phyloP scores from a whole-genome alignment of 2,329 filamentous ascomycete genomes.

The Gnomoniopsis smithogilvyi region DNA sequence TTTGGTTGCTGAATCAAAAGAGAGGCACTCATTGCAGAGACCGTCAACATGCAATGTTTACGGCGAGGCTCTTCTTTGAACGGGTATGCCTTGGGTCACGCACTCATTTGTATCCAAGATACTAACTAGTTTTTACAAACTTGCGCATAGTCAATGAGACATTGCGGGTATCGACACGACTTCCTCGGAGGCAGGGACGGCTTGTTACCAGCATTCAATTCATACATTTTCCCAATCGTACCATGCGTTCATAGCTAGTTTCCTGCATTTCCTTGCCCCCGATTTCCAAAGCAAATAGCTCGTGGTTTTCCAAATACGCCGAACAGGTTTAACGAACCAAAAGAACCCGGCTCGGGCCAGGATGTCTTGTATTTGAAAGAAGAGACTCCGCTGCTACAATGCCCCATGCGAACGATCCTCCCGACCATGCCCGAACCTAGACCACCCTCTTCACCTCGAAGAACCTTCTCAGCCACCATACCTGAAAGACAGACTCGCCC shows the following conservation, averaged over 20 bases:
- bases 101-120: too few relatives aligned
- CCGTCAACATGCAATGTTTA: not conserved
- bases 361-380: constrained; percentile 7
- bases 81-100: too few relatives aligned
- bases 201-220: not conserved
- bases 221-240: not conserved
- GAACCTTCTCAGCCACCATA: constrained; percentile 99
- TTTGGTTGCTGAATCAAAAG: too few relatives aligned
- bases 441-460: constrained; percentile 80
- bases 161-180: not conserved
- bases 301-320: not conserved
- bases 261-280: not conserved
- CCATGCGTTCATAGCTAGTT: not conserved
- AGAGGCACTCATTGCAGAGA: not conserved
- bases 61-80: not conserved
- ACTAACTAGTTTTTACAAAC: too few relatives aligned
- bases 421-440: constrained; percentile 25
- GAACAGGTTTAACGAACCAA: not conserved
- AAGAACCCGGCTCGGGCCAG: not conserved
- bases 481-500: constrained; percentile 93
- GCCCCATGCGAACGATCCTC: not conserved
- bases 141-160: too few relatives aligned
- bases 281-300: not conserved
- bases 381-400: constrained; percentile 5
- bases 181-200: not conserved